Percentiles rank a stretch among this genome's conserved stretches.
phyloP scores from a whole-genome alignment of 306 rosid species.

The Canavalia gladiata region DNA sequence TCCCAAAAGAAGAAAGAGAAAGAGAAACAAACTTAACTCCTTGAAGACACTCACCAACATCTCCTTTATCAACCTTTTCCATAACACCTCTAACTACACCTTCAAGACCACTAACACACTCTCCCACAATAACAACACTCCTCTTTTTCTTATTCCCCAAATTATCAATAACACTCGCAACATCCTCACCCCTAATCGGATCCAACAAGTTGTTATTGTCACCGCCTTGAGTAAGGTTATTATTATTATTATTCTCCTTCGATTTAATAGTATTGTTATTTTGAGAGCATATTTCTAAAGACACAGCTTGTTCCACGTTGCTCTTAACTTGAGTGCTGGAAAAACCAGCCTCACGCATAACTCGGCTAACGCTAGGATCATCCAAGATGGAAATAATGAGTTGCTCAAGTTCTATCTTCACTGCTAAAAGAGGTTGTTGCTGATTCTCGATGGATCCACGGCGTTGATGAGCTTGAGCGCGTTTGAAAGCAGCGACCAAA shows the following conservation, averaged over 20 bases:
- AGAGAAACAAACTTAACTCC: constrained; percentile 70
- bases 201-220: constrained; percentile 50
- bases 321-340: constrained; percentile 86
- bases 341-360: constrained; percentile 95
- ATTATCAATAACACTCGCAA: constrained; percentile 64
- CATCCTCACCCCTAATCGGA: constrained; percentile 66
- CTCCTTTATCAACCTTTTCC: constrained; percentile 76
- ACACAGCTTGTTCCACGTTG: constrained; percentile 87
- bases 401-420: constrained; percentile 88
- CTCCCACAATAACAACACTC: constrained; percentile 88
- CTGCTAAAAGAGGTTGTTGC: constrained; percentile 86
- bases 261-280: constrained; percentile 50
- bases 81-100: constrained; percentile 73
- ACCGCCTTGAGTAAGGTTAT: neutral
- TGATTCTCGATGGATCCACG: constrained; percentile 96
- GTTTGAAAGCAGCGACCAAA: constrained; percentile 93
- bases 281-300: constrained; percentile 76
- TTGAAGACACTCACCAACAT: constrained; percentile 66
- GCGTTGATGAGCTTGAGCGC: constrained; percentile 97
- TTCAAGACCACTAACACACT: constrained; percentile 68
- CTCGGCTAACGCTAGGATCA: constrained; percentile 97
- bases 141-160: constrained; percentile 60
- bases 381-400: constrained; percentile 89
- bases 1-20: constrained; percentile 60
- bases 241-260: constrained; percentile 46